Base-by-base conservation (phyloP, 2,329 filamentous ascomycete species). In the Huntiella abstrusa region DNA sequence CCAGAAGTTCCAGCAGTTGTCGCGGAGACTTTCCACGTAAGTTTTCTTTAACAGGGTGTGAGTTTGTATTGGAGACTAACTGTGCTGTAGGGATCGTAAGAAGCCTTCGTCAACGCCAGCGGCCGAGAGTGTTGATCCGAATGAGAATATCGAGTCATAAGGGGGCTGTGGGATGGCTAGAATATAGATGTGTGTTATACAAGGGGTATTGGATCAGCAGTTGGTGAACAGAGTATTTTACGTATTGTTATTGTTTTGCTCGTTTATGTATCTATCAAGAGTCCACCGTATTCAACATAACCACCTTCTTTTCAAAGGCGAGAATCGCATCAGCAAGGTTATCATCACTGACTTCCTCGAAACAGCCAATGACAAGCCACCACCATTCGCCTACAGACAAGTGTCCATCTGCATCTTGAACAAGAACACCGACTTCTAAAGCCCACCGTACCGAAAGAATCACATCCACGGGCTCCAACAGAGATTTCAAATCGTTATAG, bases 11-110 rank as follows among this genome's bases (percentile, higher is more conserved):
- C 83, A 88, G 55, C 79, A 81, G 52, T 75, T 98, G 50, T 91
- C 86, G 19, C 74, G 91, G 63, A 77, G 88, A 61, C 81, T 98
- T 57, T 95, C 86, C 80, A 93, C 92, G 91, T 96, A 67, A 83
- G 83, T 70, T 28, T 28, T n/a, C n/a, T 12, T 37, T 15, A 16
- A 11, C 4, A n/a, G 35, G 3, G 22, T 10, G 3, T 33, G 8
- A 12, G 7, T 37, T 17, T 32, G 19, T 17, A 5, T 33, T 37
- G 17, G 39, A 15, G 16, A 12, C n/a, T 40, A 40, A 33, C 35
- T 33, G 5, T 11, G 39, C 12, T 33, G 1, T 45, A 49, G 47
- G 35, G 47, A 49, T 28, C 47, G 47, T 33, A 49, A 49, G 43
- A 49, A 45, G 33, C 41, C 46, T 13, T 10, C 13, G 7, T 17